A percentile compares a stretch with the other conserved stretches of the same genome.
phyloP scores from a whole-genome alignment of 148 eudicot genomes.

The Arctostaphylos glauca region DNA sequence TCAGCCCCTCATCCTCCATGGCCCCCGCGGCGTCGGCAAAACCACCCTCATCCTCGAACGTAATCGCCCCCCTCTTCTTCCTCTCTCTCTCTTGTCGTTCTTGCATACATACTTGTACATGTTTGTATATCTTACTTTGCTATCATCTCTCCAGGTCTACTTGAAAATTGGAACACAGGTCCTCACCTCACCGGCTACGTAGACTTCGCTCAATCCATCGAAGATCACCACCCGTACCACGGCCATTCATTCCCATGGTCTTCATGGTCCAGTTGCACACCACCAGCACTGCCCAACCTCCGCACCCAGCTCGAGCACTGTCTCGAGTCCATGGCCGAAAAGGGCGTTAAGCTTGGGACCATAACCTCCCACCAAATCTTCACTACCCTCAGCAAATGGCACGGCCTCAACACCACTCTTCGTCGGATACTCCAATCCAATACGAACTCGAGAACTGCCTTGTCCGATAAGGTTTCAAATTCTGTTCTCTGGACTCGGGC shows the following conservation, averaged over 20 bases:
- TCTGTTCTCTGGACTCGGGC: conserved; percentile 80
- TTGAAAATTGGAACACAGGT: conserved; percentile 78
- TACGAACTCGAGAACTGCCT: conserved; percentile 20
- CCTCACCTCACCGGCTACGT: conserved; percentile 82
- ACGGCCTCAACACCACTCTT: conserved; percentile 50
- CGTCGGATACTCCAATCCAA: conserved; percentile 32
- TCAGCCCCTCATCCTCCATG: conserved; percentile 87
- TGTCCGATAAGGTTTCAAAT: conserved; percentile 32
- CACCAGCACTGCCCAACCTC: conserved; percentile 52
- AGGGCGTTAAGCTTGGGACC: conserved; percentile 59
- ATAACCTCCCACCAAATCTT: conserved; percentile 77
- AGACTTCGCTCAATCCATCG: conserved; percentile 71
- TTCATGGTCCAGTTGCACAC: conserved; percentile 46
- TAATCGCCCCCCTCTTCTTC: conserved; percentile 13
- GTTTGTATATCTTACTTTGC: background rate
- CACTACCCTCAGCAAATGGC: conserved; percentile 78
- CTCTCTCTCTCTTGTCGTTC: background rate
- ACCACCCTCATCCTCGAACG: conserved; percentile 92
- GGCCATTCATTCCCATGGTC: conserved; percentile 82
- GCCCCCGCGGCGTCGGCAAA: conserved; percentile 96
- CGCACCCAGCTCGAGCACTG: conserved; percentile 56
- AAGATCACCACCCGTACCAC: conserved; percentile 62
- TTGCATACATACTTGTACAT: background rate
- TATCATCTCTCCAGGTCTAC: conserved; percentile 43
- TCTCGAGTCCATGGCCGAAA: conserved; percentile 67